Evolutionary conservation across 2,329 filamentous ascomycete species (phyloP), one percentile per base, ranked within the genome.

Genomic region (Alternaria brassicicola): DNA sequence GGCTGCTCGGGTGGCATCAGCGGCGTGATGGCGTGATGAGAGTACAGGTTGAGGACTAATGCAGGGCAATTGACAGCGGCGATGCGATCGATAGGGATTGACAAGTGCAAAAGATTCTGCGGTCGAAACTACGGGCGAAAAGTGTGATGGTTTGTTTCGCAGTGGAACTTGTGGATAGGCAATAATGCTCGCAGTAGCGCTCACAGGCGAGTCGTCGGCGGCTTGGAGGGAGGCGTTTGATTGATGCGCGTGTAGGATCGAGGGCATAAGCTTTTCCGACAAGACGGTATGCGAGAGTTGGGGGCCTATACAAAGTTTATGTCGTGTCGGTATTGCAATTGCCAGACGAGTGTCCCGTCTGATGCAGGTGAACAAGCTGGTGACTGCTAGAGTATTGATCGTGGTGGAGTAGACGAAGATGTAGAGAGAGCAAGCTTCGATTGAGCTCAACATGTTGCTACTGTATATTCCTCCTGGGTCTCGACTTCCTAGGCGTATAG

Each of bases 11-110:
- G 36, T 57, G 26, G 33, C 46, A 38, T 47, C 52, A 54, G 55
- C 59, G 47, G 55, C 59, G 42, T 51, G 30, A 41, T 56, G 59
- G 59, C 59, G 59, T 61, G 59, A 61, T 38, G 59, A 43, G 19
- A 25, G 42, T 17, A 48, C 28, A 51, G 23, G 31, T 35, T 48
- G 53, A 53, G 33, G 35, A 30, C 55, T 61, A 45, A 61, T 61
- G 59, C 59, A 61, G 55, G 55, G 55, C 30, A 42, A 17, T 31
- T 10, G 48, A 46, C 39, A 58, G 43, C 39, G 17, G 51, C 33
- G 41, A 49, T 28, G 47, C 33, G 21, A 31, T 48, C 17, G 43
- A 42, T 31, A 49, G 35, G 38, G 43, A 36, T 53, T 50, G 55
- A 57, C 55, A 47, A 42, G 49, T 39, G 49, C 36, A 51, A 39